phyloP scores from a whole-genome alignment of 345 rosid species.

The Eucalyptus curtisii region DNA sequence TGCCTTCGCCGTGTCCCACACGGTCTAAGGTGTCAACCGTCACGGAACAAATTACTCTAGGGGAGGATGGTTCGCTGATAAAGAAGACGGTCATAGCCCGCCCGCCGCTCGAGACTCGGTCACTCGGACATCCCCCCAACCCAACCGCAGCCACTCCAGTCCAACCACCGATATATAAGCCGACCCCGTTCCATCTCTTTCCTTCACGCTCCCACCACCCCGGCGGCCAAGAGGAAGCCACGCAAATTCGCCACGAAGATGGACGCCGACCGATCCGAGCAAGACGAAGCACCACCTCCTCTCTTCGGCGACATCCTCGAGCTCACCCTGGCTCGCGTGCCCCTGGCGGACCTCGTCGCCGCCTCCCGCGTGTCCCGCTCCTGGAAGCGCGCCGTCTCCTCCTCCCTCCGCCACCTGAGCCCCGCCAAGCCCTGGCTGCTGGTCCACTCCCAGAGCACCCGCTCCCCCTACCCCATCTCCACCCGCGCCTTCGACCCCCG shows the following conservation, averaged over 20 bases:
- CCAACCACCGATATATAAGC: background rate
- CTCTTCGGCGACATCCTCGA: constrained; percentile 41
- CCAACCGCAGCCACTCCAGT: background rate
- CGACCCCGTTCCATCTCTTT: background rate
- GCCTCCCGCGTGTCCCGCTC: constrained; percentile 49
- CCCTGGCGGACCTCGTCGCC: constrained; percentile 50
- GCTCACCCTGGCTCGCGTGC: constrained; percentile 30
- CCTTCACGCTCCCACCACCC: background rate
- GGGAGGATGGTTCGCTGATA: background rate
- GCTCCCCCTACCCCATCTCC: constrained; percentile 15
- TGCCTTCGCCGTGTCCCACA: background rate
- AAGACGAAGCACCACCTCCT: background rate
- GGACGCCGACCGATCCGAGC: background rate
- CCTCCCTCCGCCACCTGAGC: constrained; percentile 44
- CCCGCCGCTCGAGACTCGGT: background rate
- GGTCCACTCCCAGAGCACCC: constrained; percentile 27
- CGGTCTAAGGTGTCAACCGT: background rate
- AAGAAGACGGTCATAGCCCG: background rate
- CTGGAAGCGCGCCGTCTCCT: constrained; percentile 57
- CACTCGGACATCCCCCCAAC: background rate
- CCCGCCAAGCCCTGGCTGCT: constrained; percentile 57
- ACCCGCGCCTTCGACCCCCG: constrained; percentile 67
- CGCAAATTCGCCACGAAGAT: background rate
- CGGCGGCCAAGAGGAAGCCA: background rate
- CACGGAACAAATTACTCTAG: background rate